Evolutionary conservation across 768 basidiomycete species (phyloP), one percentile per base, ranked within the genome.

Genomic region (Lactarius psammicola): DNA sequence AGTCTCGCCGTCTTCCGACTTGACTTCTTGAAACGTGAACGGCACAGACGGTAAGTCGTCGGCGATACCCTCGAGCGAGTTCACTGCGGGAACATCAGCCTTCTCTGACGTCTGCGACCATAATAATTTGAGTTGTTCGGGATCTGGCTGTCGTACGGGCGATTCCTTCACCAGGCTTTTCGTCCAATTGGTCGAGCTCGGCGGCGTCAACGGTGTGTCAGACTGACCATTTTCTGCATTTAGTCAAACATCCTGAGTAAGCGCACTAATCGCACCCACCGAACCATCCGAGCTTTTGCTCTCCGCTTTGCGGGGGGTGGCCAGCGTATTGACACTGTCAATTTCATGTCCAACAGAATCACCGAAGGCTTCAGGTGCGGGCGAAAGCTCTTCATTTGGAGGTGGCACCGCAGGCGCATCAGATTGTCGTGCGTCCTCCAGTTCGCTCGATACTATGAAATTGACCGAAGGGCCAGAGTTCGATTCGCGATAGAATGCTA

Each of bases 1-100:
- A 2, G 89, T 90, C 74, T 86, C 87, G 23, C 90, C 92, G 70
- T 90, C 90, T 73, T 93, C 92, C 13, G 90, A 90, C 74, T 93
- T 94, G 59, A 92, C 88, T 63, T 94, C 92, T 72, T 90, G 91
- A 38, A 94, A 74, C 6, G 88, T 88, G 75, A 90, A 90, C 13
- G 92, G 91, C 34, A 94, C 78, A 28, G 87, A 80, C 34, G 88
- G 87, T 62, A 92, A 79, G 72, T 95, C 94, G 72, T 94, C 92
- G 31, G 86, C 85, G 63, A 95, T 92, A 20, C 87, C 88, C 72
- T 92, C 87, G 64, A 95, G 77, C 2, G 92, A 94, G 74, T 95
- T 95, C 28, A 89, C 81, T 10, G 84, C 79, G 64, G 87, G 84
- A 38, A 83, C 75, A 60, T 82, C 84, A n/a, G 86, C 80, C 74